Evolutionary conservation across 106 monocot species (phyloP), one percentile per base, ranked within the genome.

Genomic region (Acorus calamus): DNA sequence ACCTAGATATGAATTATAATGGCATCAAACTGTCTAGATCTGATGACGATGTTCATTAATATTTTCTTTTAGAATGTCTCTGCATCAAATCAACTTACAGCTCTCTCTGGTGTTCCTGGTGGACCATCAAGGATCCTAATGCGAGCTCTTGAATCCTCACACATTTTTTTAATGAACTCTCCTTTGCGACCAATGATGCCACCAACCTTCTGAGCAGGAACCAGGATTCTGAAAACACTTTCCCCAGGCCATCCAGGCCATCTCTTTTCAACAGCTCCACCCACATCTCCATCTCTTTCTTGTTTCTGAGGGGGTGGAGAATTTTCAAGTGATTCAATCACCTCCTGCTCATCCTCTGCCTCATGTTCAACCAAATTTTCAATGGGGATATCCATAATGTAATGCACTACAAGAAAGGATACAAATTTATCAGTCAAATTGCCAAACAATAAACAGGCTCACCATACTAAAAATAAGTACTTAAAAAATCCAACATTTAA

Each of bases 201-300:
- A 49, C 93, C 93, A 11, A 94, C 89, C 59, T 89, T 94, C 46
- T 84, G 83, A 6, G 75, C 59, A 63, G 93, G 93, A 66, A 94
- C 83, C 14, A 94, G 59, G 58, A 94, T 84, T 12, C 93, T 78
- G 48, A 94, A 94, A 51, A 89, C 86, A 69, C 68, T 94, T 56
- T 94, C 83, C 56, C 93, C 93, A 53, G 93, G 93, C 93, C 93
- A 94, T 50, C 93, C 93, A 58, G 86, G 83, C 93, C 93, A 94
- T 50, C 65, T 94, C 65, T 84, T 86, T 60, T 94, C 86, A 66
- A 59, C 67, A 62, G 45, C 53, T 8, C 41, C 63, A 46, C n/a
- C 71, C 41, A 62, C 44, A 63, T 73, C 44, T 47, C 69, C 56
- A 55, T 53, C 73, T 13, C 43, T 44, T 60, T 44, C 78, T 46